Evolutionary conservation across 805 yeast species (phyloP), one percentile per base, ranked within the genome.

Genomic region (Candida orba): DNA sequence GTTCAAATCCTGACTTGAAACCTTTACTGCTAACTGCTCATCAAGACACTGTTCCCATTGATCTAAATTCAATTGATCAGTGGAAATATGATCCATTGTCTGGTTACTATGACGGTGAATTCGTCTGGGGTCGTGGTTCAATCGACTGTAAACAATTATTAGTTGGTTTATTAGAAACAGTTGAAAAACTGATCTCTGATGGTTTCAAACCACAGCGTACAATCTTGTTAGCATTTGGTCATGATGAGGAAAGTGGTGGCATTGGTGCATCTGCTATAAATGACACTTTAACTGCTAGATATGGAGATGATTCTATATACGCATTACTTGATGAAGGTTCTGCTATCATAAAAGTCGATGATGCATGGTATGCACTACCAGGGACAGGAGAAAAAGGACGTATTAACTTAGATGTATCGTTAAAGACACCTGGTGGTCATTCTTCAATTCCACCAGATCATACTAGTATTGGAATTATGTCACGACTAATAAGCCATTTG

Each of bases 1-100:
- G 95, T 12, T 57, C 74, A 4, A 58, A 75, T 35, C 27, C 53
- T 6, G 47, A 59, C 3, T 62, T 80, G 50, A 79, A 82, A 58
- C 95, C 95, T 12, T 52, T 81, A 15, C 51, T 87, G 62, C 65
- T 85, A 36, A 75, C 84, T 60, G 91, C 93, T 5, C 96, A 87
- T 59, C 87, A 81, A 58, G 95, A 87, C 57, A 87, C 82, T 2
- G 95, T 87, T 14, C 95, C 95, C 0, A 82, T 84, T 6, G 83
- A 78, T 54, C 57, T 60, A n/a, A 75, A 70, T 22, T 76, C 89
- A 0, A 61, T 68, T 36, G 66, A 62, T 24, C 65, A 75, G 43
- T 87, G 95, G 95, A 67, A 64, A 0, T 68, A 75, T 55, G 80
- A 79, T 10, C 95, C 95, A 3, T 83, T 78, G 45, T 59, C 69